Percentiles rank a stretch among this genome's conserved stretches.
Conservation (phyloP, 345 rosid species). For the Physaria fendleri region DNA sequence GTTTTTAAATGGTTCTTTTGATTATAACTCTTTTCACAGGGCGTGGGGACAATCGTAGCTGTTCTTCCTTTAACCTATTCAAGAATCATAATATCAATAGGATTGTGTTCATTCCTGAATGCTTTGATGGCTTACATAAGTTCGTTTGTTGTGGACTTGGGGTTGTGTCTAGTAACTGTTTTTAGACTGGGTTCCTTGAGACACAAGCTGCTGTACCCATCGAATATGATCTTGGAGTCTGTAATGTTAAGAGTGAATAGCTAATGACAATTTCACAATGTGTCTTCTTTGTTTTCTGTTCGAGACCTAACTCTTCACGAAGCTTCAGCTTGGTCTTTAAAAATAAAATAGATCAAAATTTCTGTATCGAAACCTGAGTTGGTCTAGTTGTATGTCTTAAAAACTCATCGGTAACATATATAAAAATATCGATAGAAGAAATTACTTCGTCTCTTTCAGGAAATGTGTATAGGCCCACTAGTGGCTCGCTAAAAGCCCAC, state of each 20-base stretch:
- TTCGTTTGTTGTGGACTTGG: background rate
- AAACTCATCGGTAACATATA: too few relatives aligned
- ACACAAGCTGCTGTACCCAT: background rate
- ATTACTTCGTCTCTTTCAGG: too few relatives aligned
- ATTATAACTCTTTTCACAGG: background rate
- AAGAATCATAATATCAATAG: too few relatives aligned
- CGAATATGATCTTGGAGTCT: background rate
- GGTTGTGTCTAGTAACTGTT: background rate
- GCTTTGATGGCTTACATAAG: background rate
- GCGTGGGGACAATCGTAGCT: constrained; percentile 19
- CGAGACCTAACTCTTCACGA: background rate
- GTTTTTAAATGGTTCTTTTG: background rate
- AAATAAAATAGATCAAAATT: background rate
- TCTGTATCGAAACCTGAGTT: background rate
- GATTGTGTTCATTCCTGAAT: background rate
- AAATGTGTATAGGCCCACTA: too few relatives aligned
- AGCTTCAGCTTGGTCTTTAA: background rate
- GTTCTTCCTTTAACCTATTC: background rate
- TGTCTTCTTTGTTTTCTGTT: background rate
- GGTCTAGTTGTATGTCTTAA: too few relatives aligned
- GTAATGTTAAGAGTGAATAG: too few relatives aligned
- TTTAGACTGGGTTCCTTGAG: constrained; percentile 8
- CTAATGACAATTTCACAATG: background rate
- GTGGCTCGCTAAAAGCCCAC: too few relatives aligned
- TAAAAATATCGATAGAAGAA: too few relatives aligned